Percentiles rank a stretch among this genome's conserved stretches.
These are phyloP conservation scores for Globisporangium carolinianum DNA, from an alignment of 352 stramenopile genomes.

Conservation along the genomic window DNA sequence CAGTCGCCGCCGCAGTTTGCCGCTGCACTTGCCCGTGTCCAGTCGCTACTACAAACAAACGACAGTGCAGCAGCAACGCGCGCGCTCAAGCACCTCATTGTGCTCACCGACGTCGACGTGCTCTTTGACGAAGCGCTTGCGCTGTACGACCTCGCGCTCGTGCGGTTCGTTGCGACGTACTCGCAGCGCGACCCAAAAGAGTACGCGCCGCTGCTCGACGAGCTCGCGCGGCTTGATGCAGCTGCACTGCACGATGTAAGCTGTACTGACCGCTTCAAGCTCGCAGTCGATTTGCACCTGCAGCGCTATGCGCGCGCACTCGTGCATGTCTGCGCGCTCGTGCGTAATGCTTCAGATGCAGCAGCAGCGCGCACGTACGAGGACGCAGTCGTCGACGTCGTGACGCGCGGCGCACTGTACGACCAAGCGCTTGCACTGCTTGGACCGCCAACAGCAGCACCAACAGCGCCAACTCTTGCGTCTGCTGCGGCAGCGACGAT, in stretches of 20 bases:
- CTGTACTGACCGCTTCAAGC: slow-evolving; percentile 18
- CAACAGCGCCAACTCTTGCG: no score
- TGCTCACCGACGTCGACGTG: slow-evolving; percentile 61
- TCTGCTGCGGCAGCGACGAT: no score
- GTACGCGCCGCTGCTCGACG: slow-evolving; percentile 57
- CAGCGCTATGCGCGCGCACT: slow-evolving; percentile 35
- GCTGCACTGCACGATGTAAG: slow-evolving; percentile 6
- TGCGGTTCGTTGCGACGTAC: slow-evolving; percentile 50
- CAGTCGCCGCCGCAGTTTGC: slow-evolving; percentile 48
- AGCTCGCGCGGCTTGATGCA: slow-evolving; percentile 22
- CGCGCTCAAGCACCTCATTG: slow-evolving; percentile 65
- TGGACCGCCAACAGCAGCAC: slow-evolving; percentile 7
- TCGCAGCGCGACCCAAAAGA: slow-evolving; percentile 68
- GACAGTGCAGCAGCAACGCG: slow-evolving; percentile 24
- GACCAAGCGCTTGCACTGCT: slow-evolving; percentile 45
- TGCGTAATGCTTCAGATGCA: slow-evolving; percentile 16
- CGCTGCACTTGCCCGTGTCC: slow-evolving; percentile 30
- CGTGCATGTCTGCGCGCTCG: slow-evolving; percentile 25
- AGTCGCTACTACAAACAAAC: slow-evolving; percentile 19
- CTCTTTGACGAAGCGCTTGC: slow-evolving; percentile 61
- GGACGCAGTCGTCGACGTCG: slow-evolving; percentile 30
- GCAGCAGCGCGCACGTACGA: slow-evolving; percentile 16
- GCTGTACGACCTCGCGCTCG: slow-evolving; percentile 59
- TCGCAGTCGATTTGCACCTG: slow-evolving; percentile 51
- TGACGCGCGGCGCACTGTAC: slow-evolving; percentile 39